Conservation (phyloP, 2,329 filamentous ascomycete species). For the Fusarium tricinctum region DNA sequence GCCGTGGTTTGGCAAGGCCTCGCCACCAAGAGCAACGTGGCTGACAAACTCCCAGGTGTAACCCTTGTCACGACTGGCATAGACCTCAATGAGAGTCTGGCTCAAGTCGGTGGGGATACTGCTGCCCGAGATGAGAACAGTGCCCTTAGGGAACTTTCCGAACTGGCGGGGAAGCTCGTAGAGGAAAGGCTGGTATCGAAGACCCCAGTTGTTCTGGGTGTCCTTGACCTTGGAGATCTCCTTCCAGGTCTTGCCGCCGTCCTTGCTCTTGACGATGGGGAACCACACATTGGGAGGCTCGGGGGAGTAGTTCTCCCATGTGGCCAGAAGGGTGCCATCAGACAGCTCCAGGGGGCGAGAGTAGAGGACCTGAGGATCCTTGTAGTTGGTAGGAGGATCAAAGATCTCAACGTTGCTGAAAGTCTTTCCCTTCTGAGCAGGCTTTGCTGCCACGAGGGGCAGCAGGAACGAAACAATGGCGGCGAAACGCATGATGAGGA, state of each 20-base stretch:
- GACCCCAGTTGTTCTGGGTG: slow-evolving; percentile 72
- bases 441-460: slow-evolving; percentile 35
- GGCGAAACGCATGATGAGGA: slow-evolving; percentile 36
- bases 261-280: slow-evolving; percentile 67
- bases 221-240: slow-evolving; percentile 75
- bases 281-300: slow-evolving; percentile 69
- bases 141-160: slow-evolving; percentile 71
- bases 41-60: slow-evolving; percentile 76
- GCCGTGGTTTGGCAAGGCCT: slow-evolving; percentile 72
- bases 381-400: slow-evolving; percentile 59
- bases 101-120: slow-evolving; percentile 72
- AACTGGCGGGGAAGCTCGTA: slow-evolving; percentile 72
- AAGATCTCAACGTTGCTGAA: slow-evolving; percentile 56
- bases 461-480: slow-evolving; percentile 28
- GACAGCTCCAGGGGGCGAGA: slow-evolving; percentile 60
- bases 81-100: slow-evolving; percentile 76
- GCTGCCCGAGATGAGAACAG: slow-evolving; percentile 72
- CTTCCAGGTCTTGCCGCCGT: slow-evolving; percentile 71
- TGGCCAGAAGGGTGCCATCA: slow-evolving; percentile 64
- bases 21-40: slow-evolving; percentile 73
- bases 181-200: slow-evolving; percentile 78
- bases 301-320: slow-evolving; percentile 70
- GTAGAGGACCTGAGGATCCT: slow-evolving; percentile 60
- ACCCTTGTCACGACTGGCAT: slow-evolving; percentile 73
- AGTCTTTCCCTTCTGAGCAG: slow-evolving; percentile 30